These are phyloP conservation scores for Stagonosporopsis vannaccii DNA, from an alignment of 2,329 filamentous ascomycete genomes.

Conservation along the genomic window DNA sequence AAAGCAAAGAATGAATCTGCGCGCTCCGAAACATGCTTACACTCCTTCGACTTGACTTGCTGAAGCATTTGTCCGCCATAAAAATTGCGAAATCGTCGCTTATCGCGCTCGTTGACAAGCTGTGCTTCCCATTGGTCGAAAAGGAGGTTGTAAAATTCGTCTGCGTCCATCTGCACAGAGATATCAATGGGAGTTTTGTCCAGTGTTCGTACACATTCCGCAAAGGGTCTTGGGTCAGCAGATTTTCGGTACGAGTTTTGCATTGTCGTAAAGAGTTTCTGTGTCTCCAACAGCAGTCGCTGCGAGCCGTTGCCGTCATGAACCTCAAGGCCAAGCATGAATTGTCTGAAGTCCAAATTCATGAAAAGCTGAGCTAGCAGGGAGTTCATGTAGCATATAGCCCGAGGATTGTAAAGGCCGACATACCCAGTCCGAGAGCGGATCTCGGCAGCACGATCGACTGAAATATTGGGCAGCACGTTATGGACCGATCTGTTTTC, in stretches of 20 bases:
- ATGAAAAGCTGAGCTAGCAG: constrained; percentile 94
- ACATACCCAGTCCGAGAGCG: constrained; percentile 81
- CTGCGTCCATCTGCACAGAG: constrained; percentile 94
- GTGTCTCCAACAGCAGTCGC: constrained; percentile 76
- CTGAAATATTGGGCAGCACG: constrained; percentile 62
- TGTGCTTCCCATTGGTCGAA: constrained; percentile 92
- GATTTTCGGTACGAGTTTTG: constrained; percentile 80
- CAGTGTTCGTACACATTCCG: constrained; percentile 79
- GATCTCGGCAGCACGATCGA: constrained; percentile 73
- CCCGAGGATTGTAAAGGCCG: constrained; percentile 90
- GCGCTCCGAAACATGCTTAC: constrained; percentile 88
- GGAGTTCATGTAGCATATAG: constrained; percentile 97
- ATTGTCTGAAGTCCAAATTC: constrained; percentile 86
- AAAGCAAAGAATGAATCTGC: constrained; percentile 93
- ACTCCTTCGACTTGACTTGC: constrained; percentile 95
- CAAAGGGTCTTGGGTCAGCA: constrained; percentile 75
- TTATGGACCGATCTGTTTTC: constrained; percentile 54
- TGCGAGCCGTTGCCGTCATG: constrained; percentile 65
- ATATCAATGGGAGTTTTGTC: constrained; percentile 86
- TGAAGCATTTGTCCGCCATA: constrained; percentile 93
- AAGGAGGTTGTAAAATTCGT: constrained; percentile 94
- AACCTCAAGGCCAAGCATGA: constrained; percentile 71
- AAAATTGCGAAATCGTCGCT: constrained; percentile 77
- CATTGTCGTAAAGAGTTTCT: constrained; percentile 83
- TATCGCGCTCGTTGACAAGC: constrained; percentile 71